These are phyloP conservation scores for Morella rubra DNA, from an alignment of 306 rosid genomes.

Conservation along the genomic window DNA sequence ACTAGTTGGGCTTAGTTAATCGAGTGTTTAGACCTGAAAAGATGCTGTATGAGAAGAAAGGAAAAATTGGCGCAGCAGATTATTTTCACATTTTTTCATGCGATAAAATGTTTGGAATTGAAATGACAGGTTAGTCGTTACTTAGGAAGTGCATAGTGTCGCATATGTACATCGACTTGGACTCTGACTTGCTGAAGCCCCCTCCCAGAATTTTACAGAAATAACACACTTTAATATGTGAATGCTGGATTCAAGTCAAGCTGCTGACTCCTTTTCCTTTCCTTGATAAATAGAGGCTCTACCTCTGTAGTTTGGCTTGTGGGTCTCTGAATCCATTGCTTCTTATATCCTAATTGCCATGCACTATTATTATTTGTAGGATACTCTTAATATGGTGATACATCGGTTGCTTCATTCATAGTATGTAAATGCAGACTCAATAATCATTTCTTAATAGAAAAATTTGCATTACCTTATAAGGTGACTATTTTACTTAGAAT, in stretches of 20 bases:
- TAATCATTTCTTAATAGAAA: not conserved
- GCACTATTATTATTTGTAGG: not conserved
- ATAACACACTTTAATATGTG: not conserved
- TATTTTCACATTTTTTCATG: not conserved
- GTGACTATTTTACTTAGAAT: not conserved
- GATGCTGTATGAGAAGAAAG: not conserved
- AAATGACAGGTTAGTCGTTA: not conserved
- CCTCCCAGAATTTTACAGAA: not conserved
- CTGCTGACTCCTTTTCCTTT: not conserved
- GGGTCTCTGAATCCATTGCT: not conserved
- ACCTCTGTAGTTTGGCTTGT: not conserved
- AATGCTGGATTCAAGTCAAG: not conserved
- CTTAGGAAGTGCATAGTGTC: too few relatives aligned
- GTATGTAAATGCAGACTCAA: not conserved
- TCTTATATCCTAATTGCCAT: not conserved
- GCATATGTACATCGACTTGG: not conserved
- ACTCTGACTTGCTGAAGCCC: not conserved
- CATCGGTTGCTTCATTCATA: not conserved
- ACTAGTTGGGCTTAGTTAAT: not conserved
- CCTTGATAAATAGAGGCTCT: not conserved
- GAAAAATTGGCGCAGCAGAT: not conserved
- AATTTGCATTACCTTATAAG: conserved; percentile 5
- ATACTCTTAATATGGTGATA: not conserved
- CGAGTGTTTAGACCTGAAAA: not conserved
- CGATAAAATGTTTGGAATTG: not conserved